Percentiles rank a stretch among this genome's conserved stretches.
phyloP scores from a whole-genome alignment of 148 eudicot species.

The Cornus florida region DNA sequence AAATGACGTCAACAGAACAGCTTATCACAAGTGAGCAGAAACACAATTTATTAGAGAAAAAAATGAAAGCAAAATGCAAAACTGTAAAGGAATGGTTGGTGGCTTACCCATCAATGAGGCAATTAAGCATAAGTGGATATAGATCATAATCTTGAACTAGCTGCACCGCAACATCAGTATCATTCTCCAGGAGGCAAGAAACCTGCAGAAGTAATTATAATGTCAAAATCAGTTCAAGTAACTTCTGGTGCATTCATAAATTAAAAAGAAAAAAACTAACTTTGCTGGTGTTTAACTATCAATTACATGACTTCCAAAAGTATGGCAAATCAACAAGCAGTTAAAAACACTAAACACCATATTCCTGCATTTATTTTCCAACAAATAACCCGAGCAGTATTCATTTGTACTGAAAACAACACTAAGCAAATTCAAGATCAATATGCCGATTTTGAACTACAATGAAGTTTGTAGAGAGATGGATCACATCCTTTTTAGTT shows the following conservation, averaged over 20 bases:
- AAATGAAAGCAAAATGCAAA: not conserved
- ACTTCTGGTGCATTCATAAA: not conserved
- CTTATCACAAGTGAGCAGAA: not conserved
- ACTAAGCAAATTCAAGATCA: too few species aligned
- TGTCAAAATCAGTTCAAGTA: not conserved
- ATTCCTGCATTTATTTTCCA: too few species aligned
- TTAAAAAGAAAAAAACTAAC: too few species aligned
- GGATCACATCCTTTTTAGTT: too few species aligned
- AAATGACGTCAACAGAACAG: not conserved
- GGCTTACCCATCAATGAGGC: conserved; percentile 77
- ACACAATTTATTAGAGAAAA: too few species aligned
- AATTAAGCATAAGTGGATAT: conserved; percentile 78
- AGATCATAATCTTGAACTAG: conserved; percentile 53
- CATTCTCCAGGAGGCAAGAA: conserved; percentile 64
- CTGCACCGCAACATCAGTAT: conserved; percentile 42
- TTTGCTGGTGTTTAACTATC: not conserved
- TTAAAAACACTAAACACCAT: too few species aligned
- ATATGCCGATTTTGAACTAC: too few species aligned
- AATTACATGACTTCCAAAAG: too few species aligned
- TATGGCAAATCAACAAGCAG: too few species aligned
- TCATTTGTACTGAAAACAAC: too few species aligned
- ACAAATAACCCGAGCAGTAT: too few species aligned
- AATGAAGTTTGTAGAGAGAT: too few species aligned
- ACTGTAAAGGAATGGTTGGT: not conserved
- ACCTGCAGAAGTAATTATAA: conserved; percentile 48